A percentile compares a stretch with the other conserved stretches of the same genome.
Evolutionary conservation across 2,329 filamentous ascomycete genomes (phyloP).

Genomic region (Trematosphaeria pertusa): DNA sequence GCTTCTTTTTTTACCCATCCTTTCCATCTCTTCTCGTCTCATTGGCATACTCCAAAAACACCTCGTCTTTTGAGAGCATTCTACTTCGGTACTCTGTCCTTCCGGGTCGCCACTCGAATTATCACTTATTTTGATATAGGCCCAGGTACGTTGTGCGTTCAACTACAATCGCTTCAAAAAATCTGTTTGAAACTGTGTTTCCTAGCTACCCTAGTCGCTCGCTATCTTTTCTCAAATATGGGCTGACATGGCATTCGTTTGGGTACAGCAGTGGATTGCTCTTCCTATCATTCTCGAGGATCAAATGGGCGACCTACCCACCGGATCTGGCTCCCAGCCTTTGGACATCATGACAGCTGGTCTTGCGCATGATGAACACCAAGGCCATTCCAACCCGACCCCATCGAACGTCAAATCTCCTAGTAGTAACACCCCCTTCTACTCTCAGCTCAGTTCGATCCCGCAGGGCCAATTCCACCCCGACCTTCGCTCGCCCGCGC

Average conservation of each 20-base stretch:
- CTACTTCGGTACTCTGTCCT: conserved; percentile 33
- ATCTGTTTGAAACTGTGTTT: conserved; percentile 12
- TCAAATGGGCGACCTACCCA: conserved; percentile 50
- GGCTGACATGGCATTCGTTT: conserved; percentile 52
- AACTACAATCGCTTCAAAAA: conserved; percentile 6
- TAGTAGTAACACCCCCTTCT: conserved; percentile 41
- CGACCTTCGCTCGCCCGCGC: conserved; percentile 36
- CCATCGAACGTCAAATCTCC: conserved; percentile 26
- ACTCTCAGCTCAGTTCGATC: conserved; percentile 46
- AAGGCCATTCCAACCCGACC: conserved; percentile 17
- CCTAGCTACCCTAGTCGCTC: conserved; percentile 24
- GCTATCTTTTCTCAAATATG: conserved; percentile 38
- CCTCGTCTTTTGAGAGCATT: conserved; percentile 27
- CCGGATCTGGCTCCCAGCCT: conserved; percentile 36
- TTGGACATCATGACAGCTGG: conserved; percentile 39
- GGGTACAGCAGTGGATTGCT: conserved; percentile 53
- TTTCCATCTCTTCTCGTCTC: conserved; percentile 35
- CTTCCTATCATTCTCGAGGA: conserved; percentile 48
- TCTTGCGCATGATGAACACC: conserved; percentile 35
- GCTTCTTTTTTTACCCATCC: conserved; percentile 48
- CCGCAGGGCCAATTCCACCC: conserved; percentile 35
- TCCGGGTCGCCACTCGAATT: conserved; percentile 43
- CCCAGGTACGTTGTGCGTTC: conserved; percentile 41
- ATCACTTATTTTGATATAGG: conserved; percentile 39
- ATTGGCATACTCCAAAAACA: conserved; percentile 39